Base-by-base conservation (phyloP, 2,329 filamentous ascomycete species). In the Albifimbria verrucaria region DNA sequence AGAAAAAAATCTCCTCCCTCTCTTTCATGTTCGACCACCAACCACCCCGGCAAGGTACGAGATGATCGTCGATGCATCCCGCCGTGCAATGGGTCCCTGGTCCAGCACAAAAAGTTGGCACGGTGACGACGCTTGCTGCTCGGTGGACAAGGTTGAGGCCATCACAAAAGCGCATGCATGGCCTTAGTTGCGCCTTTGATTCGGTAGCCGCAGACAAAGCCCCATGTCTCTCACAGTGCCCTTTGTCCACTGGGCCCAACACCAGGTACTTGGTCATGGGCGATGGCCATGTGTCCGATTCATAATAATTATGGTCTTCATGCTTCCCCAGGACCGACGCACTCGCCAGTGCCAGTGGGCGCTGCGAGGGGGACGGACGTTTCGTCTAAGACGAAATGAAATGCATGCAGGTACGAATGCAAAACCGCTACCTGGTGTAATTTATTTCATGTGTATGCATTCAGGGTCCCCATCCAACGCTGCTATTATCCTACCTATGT, bases 221-320 rank as follows among this genome's bases (percentile, higher is more conserved):
- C 26, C 26, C 26, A 32, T 32, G 26, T 32, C n/a, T n/a, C n/a
- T n/a, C n/a, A n/a, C n/a, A n/a, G n/a, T n/a, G n/a, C n/a, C 26
- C 21, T 43, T 41, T 42, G 49, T 44, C 11, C n/a, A 24, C 11
- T 23, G 44, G 47, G 49, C 43, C 52, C 51, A 36, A 51, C 21
- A 48, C 26, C 25, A n/a, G n/a, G n/a, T n/a, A n/a, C n/a, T n/a
- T n/a, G n/a, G n/a, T n/a, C n/a, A n/a, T n/a, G n/a, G n/a, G n/a
- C n/a, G n/a, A n/a, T n/a, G n/a, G n/a, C n/a, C n/a, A n/a, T n/a
- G n/a, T n/a, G n/a, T n/a, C n/a, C n/a, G 32, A 4, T 39, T 39
- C 11, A 39, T 12, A 39, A 39, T 12, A 39, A 39, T 39, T 32
- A 17, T 12, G 5, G 32, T 39, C 12, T 39, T 39, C 32, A 39